Conservation (phyloP, 805 yeast genomes). For the Hanseniaspora meyeri region DNA sequence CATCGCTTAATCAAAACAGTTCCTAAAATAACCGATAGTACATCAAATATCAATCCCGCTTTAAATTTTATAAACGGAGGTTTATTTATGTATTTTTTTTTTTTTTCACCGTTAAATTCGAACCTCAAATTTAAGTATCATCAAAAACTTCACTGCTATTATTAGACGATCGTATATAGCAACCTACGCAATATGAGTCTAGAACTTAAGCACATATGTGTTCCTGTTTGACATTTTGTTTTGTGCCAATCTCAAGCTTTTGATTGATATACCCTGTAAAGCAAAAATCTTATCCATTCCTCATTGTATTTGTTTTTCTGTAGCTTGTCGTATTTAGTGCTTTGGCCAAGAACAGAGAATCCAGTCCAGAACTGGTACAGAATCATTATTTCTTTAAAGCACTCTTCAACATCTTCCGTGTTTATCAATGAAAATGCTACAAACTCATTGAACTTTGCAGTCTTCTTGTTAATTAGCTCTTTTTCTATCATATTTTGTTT, state of each 20-base stretch:
- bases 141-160: too few relatives aligned
- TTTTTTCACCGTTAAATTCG: too few relatives aligned
- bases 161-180: neutral
- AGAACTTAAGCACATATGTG: too few relatives aligned
- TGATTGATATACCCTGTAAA: constrained; percentile 23
- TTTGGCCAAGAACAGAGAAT: neutral
- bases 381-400: constrained; percentile 72
- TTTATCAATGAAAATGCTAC: constrained; percentile 68
- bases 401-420: constrained; percentile 62
- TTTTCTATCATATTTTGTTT: neutral
- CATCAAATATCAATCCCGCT: too few relatives aligned
- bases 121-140: neutral
- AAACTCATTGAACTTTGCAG: constrained; percentile 46
- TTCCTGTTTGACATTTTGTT: neutral
- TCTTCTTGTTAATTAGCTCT: constrained; percentile 1
- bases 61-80: too few relatives aligned
- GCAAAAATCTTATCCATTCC: constrained; percentile 33
- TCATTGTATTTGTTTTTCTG: constrained; percentile 58
- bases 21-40: neutral
- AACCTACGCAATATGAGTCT: neutral
- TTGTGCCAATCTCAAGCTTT: neutral
- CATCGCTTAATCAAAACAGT: neutral
- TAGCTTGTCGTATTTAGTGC: neutral
- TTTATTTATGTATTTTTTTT: too few relatives aligned
- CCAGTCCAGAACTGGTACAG: constrained; percentile 67